Conservation (phyloP, 106 monocot species). For the Dendrobium huoshanense region DNA sequence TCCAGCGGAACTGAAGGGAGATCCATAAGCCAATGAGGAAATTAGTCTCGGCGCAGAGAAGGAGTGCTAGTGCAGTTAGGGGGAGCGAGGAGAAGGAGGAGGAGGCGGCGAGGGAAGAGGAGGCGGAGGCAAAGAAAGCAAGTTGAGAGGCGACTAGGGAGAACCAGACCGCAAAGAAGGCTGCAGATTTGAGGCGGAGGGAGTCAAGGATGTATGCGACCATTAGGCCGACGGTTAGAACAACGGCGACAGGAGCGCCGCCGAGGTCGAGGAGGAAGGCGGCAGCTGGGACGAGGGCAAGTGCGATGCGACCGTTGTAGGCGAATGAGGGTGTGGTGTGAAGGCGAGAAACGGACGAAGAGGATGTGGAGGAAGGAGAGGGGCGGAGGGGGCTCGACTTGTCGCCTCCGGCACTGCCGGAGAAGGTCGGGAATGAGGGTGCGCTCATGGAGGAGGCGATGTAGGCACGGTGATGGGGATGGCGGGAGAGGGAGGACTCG, state of each 20-base stretch:
- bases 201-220: slow-evolving; percentile 78
- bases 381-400: slow-evolving; percentile 14
- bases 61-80: slow-evolving; percentile 46
- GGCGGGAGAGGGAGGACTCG: slow-evolving; percentile 23
- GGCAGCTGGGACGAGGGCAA: slow-evolving; percentile 68
- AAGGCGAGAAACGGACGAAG: slow-evolving; percentile 13
- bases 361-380: slow-evolving; percentile 5
- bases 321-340: slow-evolving; percentile 29
- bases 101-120: slow-evolving; percentile 20
- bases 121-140: slow-evolving; percentile 69
- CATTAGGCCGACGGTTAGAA: slow-evolving; percentile 62
- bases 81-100: slow-evolving; percentile 31
- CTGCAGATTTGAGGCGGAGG: slow-evolving; percentile 38
- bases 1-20: slow-evolving; percentile 79
- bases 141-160: slow-evolving; percentile 57
- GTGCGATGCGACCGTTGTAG: slow-evolving; percentile 55
- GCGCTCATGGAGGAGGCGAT: slow-evolving; percentile 54
- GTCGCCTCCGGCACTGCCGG: slow-evolving; percentile 11
- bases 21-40: slow-evolving; percentile 87
- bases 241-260: slow-evolving; percentile 42
- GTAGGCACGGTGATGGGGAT: slow-evolving; percentile 56
- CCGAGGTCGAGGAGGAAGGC: slow-evolving; percentile 86
- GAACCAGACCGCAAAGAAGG: slow-evolving; percentile 82
- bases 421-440: slow-evolving; percentile 49
- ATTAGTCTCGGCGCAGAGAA: slow-evolving; percentile 57